Evolutionary conservation across 345 rosid genomes (phyloP).

Genomic region (Excoecaria cochinchinensis): DNA sequence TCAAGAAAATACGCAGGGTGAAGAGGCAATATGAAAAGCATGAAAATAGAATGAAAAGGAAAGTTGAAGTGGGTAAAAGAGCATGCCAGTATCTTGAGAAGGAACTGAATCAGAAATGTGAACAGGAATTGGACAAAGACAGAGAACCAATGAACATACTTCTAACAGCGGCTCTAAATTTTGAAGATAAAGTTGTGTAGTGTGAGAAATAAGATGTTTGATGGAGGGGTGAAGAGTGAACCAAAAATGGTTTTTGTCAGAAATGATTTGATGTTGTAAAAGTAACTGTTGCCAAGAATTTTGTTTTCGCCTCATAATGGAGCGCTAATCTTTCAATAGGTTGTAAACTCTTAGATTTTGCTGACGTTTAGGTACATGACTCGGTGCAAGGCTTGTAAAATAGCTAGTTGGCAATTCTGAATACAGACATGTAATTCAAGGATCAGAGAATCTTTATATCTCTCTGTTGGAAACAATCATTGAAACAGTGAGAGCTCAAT

Average conservation of each 20-base stretch:
- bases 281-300: slow-evolving; percentile 15
- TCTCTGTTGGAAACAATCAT: slow-evolving; percentile 4
- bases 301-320: slow-evolving; percentile 19
- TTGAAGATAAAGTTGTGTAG: slow-evolving; percentile 31
- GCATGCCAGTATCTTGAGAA: slow-evolving; percentile 12
- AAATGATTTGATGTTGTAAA: slow-evolving; percentile 8
- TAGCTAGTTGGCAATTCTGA: slow-evolving; percentile 19
- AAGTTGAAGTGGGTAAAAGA: slow-evolving; percentile 19
- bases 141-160: slow-evolving; percentile 81
- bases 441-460: slow-evolving; percentile 18
- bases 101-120: slow-evolving; percentile 24
- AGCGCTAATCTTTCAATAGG: slow-evolving; percentile 25
- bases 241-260: background rate
- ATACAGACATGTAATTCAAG: slow-evolving; percentile 12
- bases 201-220: slow-evolving; percentile 4
- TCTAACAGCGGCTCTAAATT: slow-evolving; percentile 64
- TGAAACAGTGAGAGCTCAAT: background rate
- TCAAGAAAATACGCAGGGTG: slow-evolving; percentile 45
- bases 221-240: slow-evolving; percentile 6
- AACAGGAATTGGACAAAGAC: slow-evolving; percentile 35
- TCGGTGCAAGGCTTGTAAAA: slow-evolving; percentile 22
- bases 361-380: slow-evolving; percentile 27
- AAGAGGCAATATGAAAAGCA: slow-evolving; percentile 44
- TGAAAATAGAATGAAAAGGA: slow-evolving; percentile 31
- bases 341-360: slow-evolving; percentile 34